Percentiles rank a stretch among this genome's conserved stretches.
Evolutionary conservation across 768 basidiomycete species (phyloP).

Genomic region (Psilocybe sp.): DNA sequence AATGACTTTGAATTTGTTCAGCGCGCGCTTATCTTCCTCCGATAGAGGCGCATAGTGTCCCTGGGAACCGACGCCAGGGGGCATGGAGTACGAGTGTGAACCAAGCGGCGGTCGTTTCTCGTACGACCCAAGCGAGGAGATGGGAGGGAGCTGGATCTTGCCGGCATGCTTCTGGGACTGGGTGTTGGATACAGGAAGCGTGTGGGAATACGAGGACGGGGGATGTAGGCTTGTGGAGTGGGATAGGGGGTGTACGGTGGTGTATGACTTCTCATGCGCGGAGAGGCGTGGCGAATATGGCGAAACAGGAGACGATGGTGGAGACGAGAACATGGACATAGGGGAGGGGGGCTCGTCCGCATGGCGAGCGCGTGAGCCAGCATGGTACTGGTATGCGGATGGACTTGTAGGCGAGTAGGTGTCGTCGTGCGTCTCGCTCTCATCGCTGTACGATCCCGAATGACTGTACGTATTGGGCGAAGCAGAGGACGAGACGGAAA

Average conservation of each 20-base stretch:
- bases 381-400: slow-evolving; percentile 6
- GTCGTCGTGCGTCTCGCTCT: slow-evolving; percentile 39
- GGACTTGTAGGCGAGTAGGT: not conserved
- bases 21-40: slow-evolving; percentile 56
- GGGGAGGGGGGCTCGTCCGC: slow-evolving; percentile 12
- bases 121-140: slow-evolving; percentile 18
- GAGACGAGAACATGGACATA: slow-evolving; percentile 3
- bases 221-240: no score
- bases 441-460: slow-evolving; percentile 37
- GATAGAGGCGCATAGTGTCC: slow-evolving; percentile 40
- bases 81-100: slow-evolving; percentile 20
- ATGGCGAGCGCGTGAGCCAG: slow-evolving; percentile 16
- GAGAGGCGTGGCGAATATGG: slow-evolving; percentile 11
- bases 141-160: slow-evolving; percentile 24
- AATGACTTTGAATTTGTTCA: slow-evolving; percentile 54
- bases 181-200: not conserved
- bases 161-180: slow-evolving; percentile 7
- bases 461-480: no score
- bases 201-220: no score
- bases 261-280: no score
- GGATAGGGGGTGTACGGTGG: no score
- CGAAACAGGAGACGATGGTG: slow-evolving; percentile 4
- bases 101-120: slow-evolving; percentile 17
- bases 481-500: slow-evolving; percentile 16
- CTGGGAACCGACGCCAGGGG: slow-evolving; percentile 15